Evolutionary conservation across 306 rosid genomes (phyloP), one percentile per base, ranked within the genome.

Genomic region (Quercus dentata): DNA sequence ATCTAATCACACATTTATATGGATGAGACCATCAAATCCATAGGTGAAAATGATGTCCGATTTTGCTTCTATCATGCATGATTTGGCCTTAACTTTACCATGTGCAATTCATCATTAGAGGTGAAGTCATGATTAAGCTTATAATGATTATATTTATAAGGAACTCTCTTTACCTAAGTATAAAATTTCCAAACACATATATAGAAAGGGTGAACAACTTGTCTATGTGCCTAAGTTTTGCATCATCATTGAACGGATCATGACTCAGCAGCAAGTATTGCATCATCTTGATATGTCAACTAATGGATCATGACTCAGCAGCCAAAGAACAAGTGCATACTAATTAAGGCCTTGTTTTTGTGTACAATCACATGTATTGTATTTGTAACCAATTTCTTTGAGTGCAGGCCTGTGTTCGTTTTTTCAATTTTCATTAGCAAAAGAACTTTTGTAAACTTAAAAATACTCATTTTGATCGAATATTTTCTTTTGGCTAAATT

Each of bases 31-130:
- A 79, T 35, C 41, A 70, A 67, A 78, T 81, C 70, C 51, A 18
- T 23, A 18, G 23, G 41, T 27, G 75, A 81, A 86, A 86, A 70
- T 54, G 82, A 85, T 78, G 75, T 67, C 80, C 75, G 82, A 86
- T 81, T 81, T 83, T 44, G 64, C 69, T 86, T 59, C 28, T 46
- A 75, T 74, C 84, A 59, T 71, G 55, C 65, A 9, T 17, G 67
- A 74, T 64, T 72, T 75, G 52, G 18, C 58, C 59, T 72, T 56
- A 67, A 68, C 56, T 63, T 62, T 55, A 15, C 64, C 74, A 83
- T 85, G 84, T 61, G 71, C 64, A 82, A 76, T 84, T 84, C 84
- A 80, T 44, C 72, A 58, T 75, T 80, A 31, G 54, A 72, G 67
- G 38, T 63, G 78, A 71, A 77, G 79, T 80, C 81, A 56, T 65